phyloP scores from a whole-genome alignment of 192 early-diverging fungal genomes.

The Coemansia javaensis region DNA sequence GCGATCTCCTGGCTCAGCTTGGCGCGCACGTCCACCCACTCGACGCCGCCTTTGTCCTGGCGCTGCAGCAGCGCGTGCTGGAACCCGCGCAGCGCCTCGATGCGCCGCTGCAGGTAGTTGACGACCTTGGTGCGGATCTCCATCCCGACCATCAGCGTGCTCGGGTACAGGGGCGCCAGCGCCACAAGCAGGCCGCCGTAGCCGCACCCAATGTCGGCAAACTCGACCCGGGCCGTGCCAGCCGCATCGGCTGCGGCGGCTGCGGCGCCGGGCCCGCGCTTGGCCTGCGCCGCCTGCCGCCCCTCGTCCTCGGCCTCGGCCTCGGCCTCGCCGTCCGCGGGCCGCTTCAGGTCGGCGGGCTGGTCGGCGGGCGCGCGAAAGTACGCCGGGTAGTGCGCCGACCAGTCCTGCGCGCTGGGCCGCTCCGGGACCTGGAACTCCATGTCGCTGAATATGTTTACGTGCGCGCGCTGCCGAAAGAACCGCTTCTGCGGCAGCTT shows the following conservation, averaged over 20 bases:
- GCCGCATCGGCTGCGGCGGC: too few relatives aligned
- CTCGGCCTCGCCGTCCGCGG: not conserved
- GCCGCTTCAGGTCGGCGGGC: conserved; percentile 1
- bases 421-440: conserved; percentile 78
- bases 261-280: conserved; percentile 26
- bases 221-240: conserved; percentile 63
- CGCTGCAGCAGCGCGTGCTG: conserved; percentile 36
- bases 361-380: conserved; percentile 8
- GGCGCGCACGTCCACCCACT: conserved; percentile 50
- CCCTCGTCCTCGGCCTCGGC: not conserved
- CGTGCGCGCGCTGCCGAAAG: conserved; percentile 87
- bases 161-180: conserved; percentile 86
- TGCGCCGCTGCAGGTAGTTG: conserved; percentile 85
- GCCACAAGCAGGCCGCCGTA: conserved; percentile 90
- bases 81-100: conserved; percentile 74
- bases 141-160: conserved; percentile 95
- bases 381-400: conserved; percentile 75
- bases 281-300: not conserved
- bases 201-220: conserved; percentile 98
- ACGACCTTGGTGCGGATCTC: conserved; percentile 96
- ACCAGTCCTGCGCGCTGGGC: conserved; percentile 87
- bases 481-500: conserved; percentile 71
- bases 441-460: conserved; percentile 97
- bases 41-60: conserved; percentile 1
- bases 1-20: conserved; percentile 33